Conservation (phyloP, 1,284 basidiomycete species). For the Tilletia setariae region DNA sequence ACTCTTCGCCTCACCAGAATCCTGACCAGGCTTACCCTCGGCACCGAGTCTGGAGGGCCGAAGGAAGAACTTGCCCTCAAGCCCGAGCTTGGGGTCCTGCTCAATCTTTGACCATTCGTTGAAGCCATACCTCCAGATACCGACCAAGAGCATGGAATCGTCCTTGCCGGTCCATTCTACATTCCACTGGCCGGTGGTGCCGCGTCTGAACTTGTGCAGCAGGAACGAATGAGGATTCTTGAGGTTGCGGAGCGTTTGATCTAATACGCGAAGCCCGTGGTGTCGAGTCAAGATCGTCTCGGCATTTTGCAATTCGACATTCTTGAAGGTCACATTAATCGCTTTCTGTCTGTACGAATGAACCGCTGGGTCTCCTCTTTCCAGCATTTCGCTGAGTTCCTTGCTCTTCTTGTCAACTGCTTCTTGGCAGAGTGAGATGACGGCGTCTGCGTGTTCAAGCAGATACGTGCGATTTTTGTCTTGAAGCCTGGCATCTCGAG, state of each 20-base stretch:
- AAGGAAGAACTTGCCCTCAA: conserved; percentile 92
- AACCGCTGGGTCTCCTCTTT: conserved; percentile 70
- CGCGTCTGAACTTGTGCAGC: conserved; percentile 84
- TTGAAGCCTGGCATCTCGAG: conserved; percentile 83
- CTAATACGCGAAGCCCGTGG: conserved; percentile 83
- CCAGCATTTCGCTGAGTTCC: conserved; percentile 53
- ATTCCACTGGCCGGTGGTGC: conserved; percentile 91
- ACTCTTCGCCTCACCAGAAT: conserved; percentile 59
- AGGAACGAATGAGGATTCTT: conserved; percentile 67
- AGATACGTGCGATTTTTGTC: conserved; percentile 94
- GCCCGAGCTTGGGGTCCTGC: conserved; percentile 76
- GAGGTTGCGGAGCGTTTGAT: conserved; percentile 60
- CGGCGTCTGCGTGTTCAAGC: conserved; percentile 84
- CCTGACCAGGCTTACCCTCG: conserved; percentile 57
- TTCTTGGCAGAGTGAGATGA: conserved; percentile 77
- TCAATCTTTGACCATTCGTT: conserved; percentile 95
- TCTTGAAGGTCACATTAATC: conserved; percentile 82
- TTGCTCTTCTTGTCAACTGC: conserved; percentile 81
- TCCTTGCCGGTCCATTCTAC: conserved; percentile 90
- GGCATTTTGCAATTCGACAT: conserved; percentile 91
- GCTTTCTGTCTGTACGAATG: conserved; percentile 77
- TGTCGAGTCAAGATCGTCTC: conserved; percentile 89
- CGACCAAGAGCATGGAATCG: conserved; percentile 89
- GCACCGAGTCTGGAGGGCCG: conserved; percentile 67
- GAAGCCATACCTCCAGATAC: conserved; percentile 89